Base-by-base conservation (phyloP, 768 basidiomycete genomes). In the Amanita phalloides region DNA sequence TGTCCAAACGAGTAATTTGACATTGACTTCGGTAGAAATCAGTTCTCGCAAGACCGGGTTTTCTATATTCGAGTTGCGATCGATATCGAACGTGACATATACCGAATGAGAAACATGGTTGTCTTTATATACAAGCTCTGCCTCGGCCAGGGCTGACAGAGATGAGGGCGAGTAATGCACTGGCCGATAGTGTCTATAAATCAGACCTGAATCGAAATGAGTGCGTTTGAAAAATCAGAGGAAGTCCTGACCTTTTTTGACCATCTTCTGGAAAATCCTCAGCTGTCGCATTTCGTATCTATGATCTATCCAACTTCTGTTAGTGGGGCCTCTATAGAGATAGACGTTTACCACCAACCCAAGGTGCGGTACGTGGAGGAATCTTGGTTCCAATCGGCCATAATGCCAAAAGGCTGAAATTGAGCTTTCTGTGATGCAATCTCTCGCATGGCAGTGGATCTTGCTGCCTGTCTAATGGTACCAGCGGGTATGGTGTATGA, bases 121-220 rank as follows among this genome's bases (percentile, higher is more conserved):
- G 28, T 96, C 94, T 55, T 81, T 83, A 68, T 97, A 97, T 25
- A 81, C 76, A 26, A 99, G 72, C 63, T 99, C 95, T 4, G 94
- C 91, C 68, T 99, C 95, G 0, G 95, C 95, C 11, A 99, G 69
- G 0, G 95, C 95, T 5, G 95, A 94, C 38, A 78, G 81, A 1
- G 94, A 96, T 0, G 93, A 95, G 2, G 95, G 95, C 0, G 95
- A 97, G 64, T 90, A 97, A 64, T 96, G 82, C 4, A 94, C 90
- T 0, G 95, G 95, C 26, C 92, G 82, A 58, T 90, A 83, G 55
- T 87, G 82, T 50, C 90, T 76, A 58, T 86, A 89, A 53, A 98
- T 87, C 20, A 92, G 74, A 39, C 85, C 90, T 86, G 54, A 23
- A 25, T 4, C 1, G 26, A 49, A n/a, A 3, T 11, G 4, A 25